Percentiles rank a stretch among this genome's conserved stretches.
These are phyloP conservation scores for Dichomitus squalens DNA, from an alignment of 1,284 basidiomycete genomes.

Conservation along the genomic window DNA sequence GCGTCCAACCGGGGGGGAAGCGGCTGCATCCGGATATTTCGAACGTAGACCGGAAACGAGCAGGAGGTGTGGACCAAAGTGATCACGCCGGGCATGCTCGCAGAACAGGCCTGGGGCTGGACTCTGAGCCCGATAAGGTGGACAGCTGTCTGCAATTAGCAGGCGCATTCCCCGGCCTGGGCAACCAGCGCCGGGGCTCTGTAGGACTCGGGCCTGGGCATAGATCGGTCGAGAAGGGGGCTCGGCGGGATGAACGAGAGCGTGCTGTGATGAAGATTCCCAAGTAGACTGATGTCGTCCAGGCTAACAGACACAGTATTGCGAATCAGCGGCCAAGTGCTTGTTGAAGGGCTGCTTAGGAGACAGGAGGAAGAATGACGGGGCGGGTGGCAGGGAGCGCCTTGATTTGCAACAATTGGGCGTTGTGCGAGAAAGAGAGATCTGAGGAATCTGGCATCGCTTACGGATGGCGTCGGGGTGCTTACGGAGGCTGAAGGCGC, in stretches of 20 bases:
- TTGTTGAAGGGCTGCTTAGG: not conserved
- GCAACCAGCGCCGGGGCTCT: not conserved
- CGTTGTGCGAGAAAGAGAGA: slow-evolving; percentile 1
- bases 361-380: not conserved
- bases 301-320: not conserved
- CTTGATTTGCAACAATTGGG: not conserved
- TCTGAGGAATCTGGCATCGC: slow-evolving; percentile 11
- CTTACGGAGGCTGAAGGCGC: no score
- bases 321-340: not conserved
- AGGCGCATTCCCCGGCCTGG: not conserved
- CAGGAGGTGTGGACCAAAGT: not conserved
- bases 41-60: not conserved
- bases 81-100: not conserved
- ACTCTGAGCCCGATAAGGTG: no score
- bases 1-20: slow-evolving; percentile 1
- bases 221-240: not conserved
- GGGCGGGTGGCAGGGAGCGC: slow-evolving; percentile 5
- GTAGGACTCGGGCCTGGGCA: not conserved
- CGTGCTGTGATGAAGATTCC: not conserved
- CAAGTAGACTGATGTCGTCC: not conserved
- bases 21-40: not conserved
- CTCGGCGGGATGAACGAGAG: no score
- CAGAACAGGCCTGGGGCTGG: not conserved
- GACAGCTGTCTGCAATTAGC: slow-evolving; percentile 2
- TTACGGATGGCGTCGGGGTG: slow-evolving; percentile 21